These are phyloP conservation scores for Ophiostoma tasmaniense DNA, from an alignment of 2,329 filamentous ascomycete species.

Conservation along the genomic window DNA sequence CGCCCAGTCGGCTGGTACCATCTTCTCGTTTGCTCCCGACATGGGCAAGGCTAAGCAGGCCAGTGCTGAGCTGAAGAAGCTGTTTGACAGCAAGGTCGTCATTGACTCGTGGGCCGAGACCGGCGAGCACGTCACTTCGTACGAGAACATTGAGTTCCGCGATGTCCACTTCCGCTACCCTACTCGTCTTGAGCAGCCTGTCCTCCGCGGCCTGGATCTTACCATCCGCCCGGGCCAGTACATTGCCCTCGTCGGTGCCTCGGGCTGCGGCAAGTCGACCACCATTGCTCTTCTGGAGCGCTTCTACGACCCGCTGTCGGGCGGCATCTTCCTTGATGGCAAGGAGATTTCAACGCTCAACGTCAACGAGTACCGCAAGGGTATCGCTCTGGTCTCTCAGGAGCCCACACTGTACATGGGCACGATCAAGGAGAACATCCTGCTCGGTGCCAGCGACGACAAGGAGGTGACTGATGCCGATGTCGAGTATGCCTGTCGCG, in stretches of 20 bases:
- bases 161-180: constrained; percentile 94
- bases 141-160: constrained; percentile 77
- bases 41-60: constrained; percentile 90
- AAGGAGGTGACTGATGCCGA: constrained; percentile 58
- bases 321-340: constrained; percentile 73
- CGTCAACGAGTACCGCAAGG: constrained; percentile 74
- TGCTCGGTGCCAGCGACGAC: constrained; percentile 63
- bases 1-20: constrained; percentile 79
- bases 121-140: constrained; percentile 51
- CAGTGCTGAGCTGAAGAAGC: constrained; percentile 66
- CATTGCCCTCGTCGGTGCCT: constrained; percentile 84
- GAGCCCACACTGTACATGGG: constrained; percentile 94
- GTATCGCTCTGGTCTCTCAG: constrained; percentile 82
- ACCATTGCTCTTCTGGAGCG: constrained; percentile 87
- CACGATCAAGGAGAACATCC: constrained; percentile 80
- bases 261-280: constrained; percentile 88
- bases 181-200: constrained; percentile 82
- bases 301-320: constrained; percentile 83
- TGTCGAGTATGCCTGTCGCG: constrained; percentile 70
- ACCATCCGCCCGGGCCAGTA: constrained; percentile 70
- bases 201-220: constrained; percentile 75
- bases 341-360: constrained; percentile 74
- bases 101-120: constrained; percentile 76
- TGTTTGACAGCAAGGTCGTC: constrained; percentile 73
- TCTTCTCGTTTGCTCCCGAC: constrained; percentile 84